A percentile compares a stretch with the other conserved stretches of the same genome.
Conservation (phyloP, 163 green algal species). For the Volvox carteri region DNA sequence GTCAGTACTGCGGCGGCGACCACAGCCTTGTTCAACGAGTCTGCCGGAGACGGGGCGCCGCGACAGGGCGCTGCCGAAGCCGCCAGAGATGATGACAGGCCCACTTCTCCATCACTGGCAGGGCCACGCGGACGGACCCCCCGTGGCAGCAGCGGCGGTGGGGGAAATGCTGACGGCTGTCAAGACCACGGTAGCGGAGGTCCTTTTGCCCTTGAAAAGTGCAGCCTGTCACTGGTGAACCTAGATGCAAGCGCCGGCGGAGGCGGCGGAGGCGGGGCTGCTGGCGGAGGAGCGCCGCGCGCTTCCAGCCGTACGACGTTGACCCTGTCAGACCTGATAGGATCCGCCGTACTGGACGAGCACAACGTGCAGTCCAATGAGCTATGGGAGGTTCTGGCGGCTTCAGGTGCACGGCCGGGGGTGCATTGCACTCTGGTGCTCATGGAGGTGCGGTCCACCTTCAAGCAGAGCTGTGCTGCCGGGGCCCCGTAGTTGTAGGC, state of each 20-base stretch:
- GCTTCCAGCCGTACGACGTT: constrained; percentile 19
- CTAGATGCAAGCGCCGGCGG: not conserved
- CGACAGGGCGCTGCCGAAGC: not conserved
- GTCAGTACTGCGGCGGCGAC: not conserved
- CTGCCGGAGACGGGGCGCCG: not conserved
- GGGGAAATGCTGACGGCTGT: not conserved
- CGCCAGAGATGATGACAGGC: not conserved
- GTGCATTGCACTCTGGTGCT: constrained; percentile 38
- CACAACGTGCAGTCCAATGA: not conserved
- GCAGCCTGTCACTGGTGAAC: constrained; percentile 16
- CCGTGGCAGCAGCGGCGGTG: not conserved
- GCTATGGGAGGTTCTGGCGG: constrained; percentile 44
- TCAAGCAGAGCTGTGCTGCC: no score
- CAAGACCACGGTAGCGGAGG: not conserved
- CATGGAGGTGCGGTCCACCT: constrained; percentile 46
- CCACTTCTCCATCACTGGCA: no score
- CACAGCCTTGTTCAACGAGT: not conserved
- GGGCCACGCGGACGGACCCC: no score
- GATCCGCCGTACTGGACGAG: constrained; percentile 7
- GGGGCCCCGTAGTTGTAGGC: no score
- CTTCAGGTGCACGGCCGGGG: constrained; percentile 29
- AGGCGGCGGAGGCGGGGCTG: not conserved
- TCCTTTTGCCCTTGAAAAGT: not conserved
- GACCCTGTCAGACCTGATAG: constrained; percentile 28
- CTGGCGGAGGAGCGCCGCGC: not conserved